These are phyloP conservation scores for Colletotrichum sp. DNA, from an alignment of 2,329 filamentous ascomycete genomes.

Conservation along the genomic window DNA sequence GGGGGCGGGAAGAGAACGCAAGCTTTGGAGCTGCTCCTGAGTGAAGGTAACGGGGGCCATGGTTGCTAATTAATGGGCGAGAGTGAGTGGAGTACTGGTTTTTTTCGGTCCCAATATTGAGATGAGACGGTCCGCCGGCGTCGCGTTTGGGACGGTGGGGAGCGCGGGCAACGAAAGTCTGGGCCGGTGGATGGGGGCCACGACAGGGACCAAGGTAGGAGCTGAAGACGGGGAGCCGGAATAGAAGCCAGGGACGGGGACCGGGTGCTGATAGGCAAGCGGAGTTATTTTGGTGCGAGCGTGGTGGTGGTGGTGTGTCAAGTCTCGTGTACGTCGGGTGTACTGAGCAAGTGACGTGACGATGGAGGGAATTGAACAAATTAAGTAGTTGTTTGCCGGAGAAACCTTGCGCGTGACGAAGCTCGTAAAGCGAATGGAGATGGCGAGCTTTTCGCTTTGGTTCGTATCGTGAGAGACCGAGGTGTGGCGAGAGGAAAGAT, in stretches of 20 bases:
- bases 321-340: not conserved
- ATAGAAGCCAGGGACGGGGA: not conserved
- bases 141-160: conserved; percentile 8
- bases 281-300: not conserved
- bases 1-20: conserved; percentile 25
- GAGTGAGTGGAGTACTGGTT: conserved; percentile 5
- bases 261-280: not conserved
- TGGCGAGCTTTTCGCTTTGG: not conserved
- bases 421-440: not conserved
- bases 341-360: not conserved
- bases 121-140: not conserved
- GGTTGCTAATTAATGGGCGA: not conserved
- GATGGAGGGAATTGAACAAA: not conserved
- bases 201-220: not conserved
- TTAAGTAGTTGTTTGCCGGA: not conserved
- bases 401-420: not conserved
- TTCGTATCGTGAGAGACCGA: not conserved
- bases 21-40: conserved; percentile 24
- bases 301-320: not conserved
- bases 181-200: not conserved
- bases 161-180: not conserved
- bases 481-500: not conserved
- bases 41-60: conserved; percentile 12
- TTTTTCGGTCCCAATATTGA: conserved; percentile 11
- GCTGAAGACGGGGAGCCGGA: not conserved